Conservation (phyloP, 306 rosid genomes). For the Prunus padus region DNA sequence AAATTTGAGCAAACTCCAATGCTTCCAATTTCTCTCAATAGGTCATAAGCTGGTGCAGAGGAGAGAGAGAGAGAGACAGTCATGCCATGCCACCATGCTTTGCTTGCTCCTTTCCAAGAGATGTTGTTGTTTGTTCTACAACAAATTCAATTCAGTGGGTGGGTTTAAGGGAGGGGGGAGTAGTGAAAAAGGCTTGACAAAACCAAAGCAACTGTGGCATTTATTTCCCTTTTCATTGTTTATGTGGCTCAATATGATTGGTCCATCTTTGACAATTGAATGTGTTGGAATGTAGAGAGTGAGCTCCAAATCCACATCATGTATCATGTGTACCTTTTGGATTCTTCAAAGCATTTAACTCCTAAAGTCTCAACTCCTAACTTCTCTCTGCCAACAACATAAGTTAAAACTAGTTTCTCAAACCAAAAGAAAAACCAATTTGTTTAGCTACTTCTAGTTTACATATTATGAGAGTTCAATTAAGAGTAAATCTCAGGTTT, state of each 20-base stretch:
- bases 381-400: background rate
- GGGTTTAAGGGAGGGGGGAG: background rate
- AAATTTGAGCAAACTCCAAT: slow-evolving; percentile 55
- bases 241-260: background rate
- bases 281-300: background rate
- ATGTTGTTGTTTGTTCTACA: slow-evolving; percentile 4
- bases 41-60: slow-evolving; percentile 10
- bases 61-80: slow-evolving; percentile 5
- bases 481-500: too few species aligned
- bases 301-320: too few species aligned
- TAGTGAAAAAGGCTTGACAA: too few species aligned
- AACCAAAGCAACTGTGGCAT: background rate
- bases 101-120: slow-evolving; percentile 11
- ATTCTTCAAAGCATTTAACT: too few species aligned
- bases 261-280: background rate
- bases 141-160: slow-evolving; percentile 2
- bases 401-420: background rate
- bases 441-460: too few species aligned
- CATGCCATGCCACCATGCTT: slow-evolving; percentile 15
- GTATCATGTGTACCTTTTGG: too few species aligned
- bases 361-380: too few species aligned
- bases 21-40: slow-evolving; percentile 14
- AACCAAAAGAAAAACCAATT: too few species aligned
- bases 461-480: too few species aligned
- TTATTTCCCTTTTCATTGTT: background rate